Percentiles rank a stretch among this genome's conserved stretches.
phyloP scores from a whole-genome alignment of 2,329 filamentous ascomycete genomes.

The Paradendryphiella salina region DNA sequence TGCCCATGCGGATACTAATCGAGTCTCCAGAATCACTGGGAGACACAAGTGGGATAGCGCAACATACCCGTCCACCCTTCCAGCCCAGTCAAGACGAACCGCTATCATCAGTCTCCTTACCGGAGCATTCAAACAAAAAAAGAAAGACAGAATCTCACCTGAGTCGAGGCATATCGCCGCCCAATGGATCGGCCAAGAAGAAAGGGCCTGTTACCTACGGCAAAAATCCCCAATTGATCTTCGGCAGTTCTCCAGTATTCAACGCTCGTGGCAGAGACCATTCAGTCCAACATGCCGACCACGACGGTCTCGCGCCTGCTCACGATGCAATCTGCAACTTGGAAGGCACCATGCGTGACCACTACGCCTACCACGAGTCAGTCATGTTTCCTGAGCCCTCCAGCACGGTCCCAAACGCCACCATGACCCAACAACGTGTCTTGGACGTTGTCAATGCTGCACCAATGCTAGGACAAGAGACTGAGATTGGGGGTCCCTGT shows the following conservation, averaged over 20 bases:
- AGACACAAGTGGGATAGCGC: constrained; percentile 30
- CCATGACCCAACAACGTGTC: constrained; percentile 48
- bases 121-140: constrained; percentile 30
- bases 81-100: constrained; percentile 18
- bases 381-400: constrained; percentile 49
- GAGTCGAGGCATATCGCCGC: constrained; percentile 3
- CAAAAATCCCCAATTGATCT: constrained; percentile 12
- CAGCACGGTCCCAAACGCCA: constrained; percentile 50
- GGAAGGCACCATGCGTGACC: constrained; percentile 40
- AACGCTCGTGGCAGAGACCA: neutral
- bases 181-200: constrained; percentile 3
- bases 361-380: constrained; percentile 48
- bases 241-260: constrained; percentile 1
- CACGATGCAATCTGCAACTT: constrained; percentile 24
- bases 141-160: constrained; percentile 23
- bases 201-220: constrained; percentile 14
- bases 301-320: neutral
- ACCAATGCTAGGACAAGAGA: constrained; percentile 28
- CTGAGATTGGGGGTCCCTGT: constrained; percentile 13
- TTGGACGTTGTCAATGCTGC: constrained; percentile 42
- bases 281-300: neutral
- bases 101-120: constrained; percentile 23
- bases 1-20: neutral
- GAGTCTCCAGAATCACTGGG: constrained; percentile 28
- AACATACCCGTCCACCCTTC: constrained; percentile 31